A percentile compares a stretch with the other conserved stretches of the same genome.
phyloP scores from a whole-genome alignment of 768 basidiomycete genomes.

The Phylloporus arenicola region DNA sequence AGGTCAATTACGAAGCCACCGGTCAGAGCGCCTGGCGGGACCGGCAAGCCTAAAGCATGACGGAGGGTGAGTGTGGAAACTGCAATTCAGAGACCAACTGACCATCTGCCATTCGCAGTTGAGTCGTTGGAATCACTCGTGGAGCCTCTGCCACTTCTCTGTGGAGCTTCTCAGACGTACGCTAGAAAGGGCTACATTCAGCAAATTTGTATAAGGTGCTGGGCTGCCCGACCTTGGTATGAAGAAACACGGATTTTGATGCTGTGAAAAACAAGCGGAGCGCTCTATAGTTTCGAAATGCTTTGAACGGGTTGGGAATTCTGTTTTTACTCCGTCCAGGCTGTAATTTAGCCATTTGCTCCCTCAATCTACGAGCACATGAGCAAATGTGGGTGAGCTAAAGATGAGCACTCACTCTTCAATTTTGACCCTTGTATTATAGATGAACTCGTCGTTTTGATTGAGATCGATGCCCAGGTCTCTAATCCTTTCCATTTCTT shows the following conservation, averaged over 20 bases:
- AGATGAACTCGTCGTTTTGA: background rate
- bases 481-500: background rate
- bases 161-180: background rate
- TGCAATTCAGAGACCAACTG: background rate
- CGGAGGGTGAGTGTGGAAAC: background rate
- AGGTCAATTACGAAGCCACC: background rate
- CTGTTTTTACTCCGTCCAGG: background rate
- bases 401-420: constrained; percentile 1
- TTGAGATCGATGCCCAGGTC: constrained; percentile 1
- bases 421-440: background rate
- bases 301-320: background rate
- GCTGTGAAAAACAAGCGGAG: background rate
- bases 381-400: too few species aligned
- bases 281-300: background rate
- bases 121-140: background rate
- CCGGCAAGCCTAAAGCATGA: background rate
- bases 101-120: background rate
- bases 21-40: background rate
- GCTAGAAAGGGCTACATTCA: background rate
- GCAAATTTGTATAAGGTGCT: background rate
- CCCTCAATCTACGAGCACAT: background rate
- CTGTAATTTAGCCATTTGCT: too few species aligned
- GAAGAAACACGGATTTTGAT: background rate
- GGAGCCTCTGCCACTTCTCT: background rate
- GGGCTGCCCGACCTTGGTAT: constrained; percentile 1